Evolutionary conservation across 306 rosid species (phyloP), one percentile per base, ranked within the genome.

Genomic region (Nissolia schottii): DNA sequence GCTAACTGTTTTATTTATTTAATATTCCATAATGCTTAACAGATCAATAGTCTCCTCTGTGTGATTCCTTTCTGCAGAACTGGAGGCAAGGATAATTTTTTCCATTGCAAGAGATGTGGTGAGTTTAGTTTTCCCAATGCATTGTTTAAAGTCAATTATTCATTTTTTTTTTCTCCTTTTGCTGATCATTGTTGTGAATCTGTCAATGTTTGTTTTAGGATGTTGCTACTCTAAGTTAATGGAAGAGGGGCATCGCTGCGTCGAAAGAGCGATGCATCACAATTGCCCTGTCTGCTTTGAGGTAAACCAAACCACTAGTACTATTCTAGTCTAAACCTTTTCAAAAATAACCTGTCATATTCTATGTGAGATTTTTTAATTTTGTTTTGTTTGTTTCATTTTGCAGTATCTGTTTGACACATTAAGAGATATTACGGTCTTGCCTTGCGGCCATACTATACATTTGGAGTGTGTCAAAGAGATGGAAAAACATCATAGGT

Each of bases 261-360:
- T 90, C 27, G 98, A 92, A 77, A 79, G 85, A 63, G 96, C 93
- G 50, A 88, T 90, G 96, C 96, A 92, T 80, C 91, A 88, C 34
- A 85, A 90, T 70, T 92, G 98, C 43, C 88, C 98, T 20, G 86
- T 92, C 74, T 92, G 98, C 79, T 84, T 88, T 73, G 98, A 92
- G 93, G 98, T 85, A 82, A 77, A 9, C 8, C 16, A 62, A 40
- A 78, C 7, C 22, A 4, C 31, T 20, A 24, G 27, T 31, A 48
- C 12, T 15, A 61, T 50, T 24, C 48, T 29, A 11, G 27, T 27
- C 25, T 25, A 19, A 40, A 40, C 7, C 28, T 34, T 16, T 55
- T 62, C 1, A 16, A 15, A 66, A 64, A n/a, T 11, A 23, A 32
- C 24, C 10, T 43, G n/a, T 72, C 10, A 27, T 41, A 29, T 69